Base-by-base conservation (phyloP, 768 basidiomycete species). In the Mrakia hoshinonis region DNA sequence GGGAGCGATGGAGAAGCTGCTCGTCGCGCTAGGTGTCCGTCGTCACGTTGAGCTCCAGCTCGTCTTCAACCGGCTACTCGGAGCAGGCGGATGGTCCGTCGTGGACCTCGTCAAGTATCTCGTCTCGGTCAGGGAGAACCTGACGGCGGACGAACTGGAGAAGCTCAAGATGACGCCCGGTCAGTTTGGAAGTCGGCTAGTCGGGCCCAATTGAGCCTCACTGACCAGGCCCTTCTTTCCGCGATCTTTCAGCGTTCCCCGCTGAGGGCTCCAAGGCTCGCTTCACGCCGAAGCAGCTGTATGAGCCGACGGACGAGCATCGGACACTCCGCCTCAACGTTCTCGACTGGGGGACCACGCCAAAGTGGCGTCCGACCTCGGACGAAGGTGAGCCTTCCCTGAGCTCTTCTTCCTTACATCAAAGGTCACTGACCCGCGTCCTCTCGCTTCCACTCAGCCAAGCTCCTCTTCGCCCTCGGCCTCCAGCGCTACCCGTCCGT, bases 371-470 rank as follows among this genome's bases (percentile, higher is more conserved):
- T 71, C 79, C 83, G 5, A 85, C 84, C 12, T 92, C 92, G 0
- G 91, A 92, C 36, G 94, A 96, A 87, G 92, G 93, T 89, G 49
- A 43, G 80, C 73, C 39, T n/a, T n/a, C n/a, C n/a, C n/a, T n/a
- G n/a, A n/a, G n/a, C 10, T 38, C 22, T 2, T 43, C 52, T 5
- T 4, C 38, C 4, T 69, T 29, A 6, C 9, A n/a, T 43, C 6
- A 62, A 61, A 47, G 22, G 34, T 47, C 13, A 24, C 29, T 69
- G 18, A 70, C 54, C 26, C 12, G 4, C n/a, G 58, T 47, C 20
- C 26, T 39, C 70, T 26, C n/a, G n/a, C n/a, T n/a, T n/a, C n/a
- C n/a, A n/a, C n/a, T 15, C 75, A 92, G 94, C 91, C 0, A 92
- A 88, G 76, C 85, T 97, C 73, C 80, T 94, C 18, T 89, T 85